A percentile compares a stretch with the other conserved stretches of the same genome.
Evolutionary conservation across 805 yeast genomes (phyloP).

Genomic region (Spathaspora hagerdaliae): DNA sequence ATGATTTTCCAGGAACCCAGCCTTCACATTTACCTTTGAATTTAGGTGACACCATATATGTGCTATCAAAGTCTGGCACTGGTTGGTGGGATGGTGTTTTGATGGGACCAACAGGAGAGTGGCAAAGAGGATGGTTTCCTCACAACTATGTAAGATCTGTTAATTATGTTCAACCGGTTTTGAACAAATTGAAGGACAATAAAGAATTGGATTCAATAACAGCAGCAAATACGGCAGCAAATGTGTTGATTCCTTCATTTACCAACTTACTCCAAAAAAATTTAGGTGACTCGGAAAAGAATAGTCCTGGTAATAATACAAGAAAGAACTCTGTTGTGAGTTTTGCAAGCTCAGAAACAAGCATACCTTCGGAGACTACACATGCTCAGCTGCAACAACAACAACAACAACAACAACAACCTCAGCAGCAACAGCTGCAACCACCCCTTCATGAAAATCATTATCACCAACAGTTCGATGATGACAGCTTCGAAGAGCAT

Average conservation of each 20-base stretch:
- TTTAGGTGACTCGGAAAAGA: constrained; percentile 28
- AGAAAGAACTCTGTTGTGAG: constrained; percentile 48
- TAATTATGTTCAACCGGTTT: constrained; percentile 39
- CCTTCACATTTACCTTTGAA: constrained; percentile 49
- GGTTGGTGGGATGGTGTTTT: constrained; percentile 90
- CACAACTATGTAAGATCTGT: constrained; percentile 51
- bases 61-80: constrained; percentile 54
- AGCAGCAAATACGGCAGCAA: constrained; percentile 45
- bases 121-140: constrained; percentile 83
- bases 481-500: neutral
- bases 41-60: constrained; percentile 70
- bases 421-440: constrained; percentile 1
- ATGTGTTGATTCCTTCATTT: constrained; percentile 40
- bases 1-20: constrained; percentile 52
- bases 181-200: constrained; percentile 32
- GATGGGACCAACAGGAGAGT: constrained; percentile 30
- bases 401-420: neutral
- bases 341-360: constrained; percentile 43
- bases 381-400: constrained; percentile 4
- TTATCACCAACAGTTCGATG: neutral
- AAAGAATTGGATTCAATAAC: constrained; percentile 41
- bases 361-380: constrained; percentile 20
- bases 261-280: constrained; percentile 34
- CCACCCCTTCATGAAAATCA: neutral
- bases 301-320: constrained; percentile 28